phyloP scores from a whole-genome alignment of 139 green algal genomes.

The Tetradesmus obliquus region DNA sequence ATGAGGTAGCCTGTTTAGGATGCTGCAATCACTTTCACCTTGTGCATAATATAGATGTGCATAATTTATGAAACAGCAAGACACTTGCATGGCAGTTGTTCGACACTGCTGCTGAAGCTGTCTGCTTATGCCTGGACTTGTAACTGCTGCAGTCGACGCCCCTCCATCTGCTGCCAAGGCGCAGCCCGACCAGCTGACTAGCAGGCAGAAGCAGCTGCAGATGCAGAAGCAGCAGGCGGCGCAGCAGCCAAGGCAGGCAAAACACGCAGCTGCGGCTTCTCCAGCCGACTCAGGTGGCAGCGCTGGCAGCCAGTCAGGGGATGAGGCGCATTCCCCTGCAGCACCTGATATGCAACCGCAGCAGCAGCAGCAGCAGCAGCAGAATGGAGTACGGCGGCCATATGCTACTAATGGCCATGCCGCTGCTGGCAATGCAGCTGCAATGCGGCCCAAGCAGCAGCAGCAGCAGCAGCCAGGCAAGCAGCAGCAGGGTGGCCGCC shows the following conservation, averaged over 20 bases:
- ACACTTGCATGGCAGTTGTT: background rate
- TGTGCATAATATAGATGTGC: too few relatives aligned
- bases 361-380: conserved; percentile 2
- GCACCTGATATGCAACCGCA: background rate
- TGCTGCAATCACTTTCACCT: too few relatives aligned
- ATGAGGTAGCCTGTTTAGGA: too few relatives aligned
- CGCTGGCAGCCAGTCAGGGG: background rate
- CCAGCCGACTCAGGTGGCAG: background rate
- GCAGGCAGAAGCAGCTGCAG: conserved; percentile 17
- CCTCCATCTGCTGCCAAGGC: background rate
- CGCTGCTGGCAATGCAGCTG: background rate
- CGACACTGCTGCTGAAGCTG: background rate
- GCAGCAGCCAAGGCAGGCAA: background rate
- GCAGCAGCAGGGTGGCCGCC: background rate
- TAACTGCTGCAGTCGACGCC: background rate
- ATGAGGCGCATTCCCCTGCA: background rate
- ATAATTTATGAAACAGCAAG: too few relatives aligned
- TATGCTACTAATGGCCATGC: background rate
- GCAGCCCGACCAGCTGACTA: conserved; percentile 18
- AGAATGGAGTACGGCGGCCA: background rate
- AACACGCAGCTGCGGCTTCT: background rate
- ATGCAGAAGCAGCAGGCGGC: conserved; percentile 33
- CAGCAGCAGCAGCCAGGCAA: background rate
- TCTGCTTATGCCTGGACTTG: background rate
- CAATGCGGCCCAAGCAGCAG: background rate